Evolutionary conservation across 2,329 filamentous ascomycete species (phyloP), one percentile per base, ranked within the genome.

Genomic region (Colletotrichum sp.): DNA sequence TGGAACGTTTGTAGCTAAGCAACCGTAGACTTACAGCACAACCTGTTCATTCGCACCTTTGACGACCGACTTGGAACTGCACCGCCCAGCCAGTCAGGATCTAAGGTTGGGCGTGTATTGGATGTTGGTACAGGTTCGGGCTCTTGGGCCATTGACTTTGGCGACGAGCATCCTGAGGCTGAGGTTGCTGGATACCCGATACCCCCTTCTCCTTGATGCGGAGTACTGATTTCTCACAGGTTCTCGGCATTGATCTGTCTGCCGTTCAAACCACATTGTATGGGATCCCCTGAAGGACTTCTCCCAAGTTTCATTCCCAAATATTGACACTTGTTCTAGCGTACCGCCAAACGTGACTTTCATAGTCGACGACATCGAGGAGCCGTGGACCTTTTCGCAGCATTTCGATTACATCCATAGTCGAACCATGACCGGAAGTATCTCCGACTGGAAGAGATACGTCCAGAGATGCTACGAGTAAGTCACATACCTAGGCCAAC

Each of bases 61-160:
- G 57, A 60, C 57, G 57, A 60, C 16, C 57, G 57, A n/a, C 26
- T 60, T 13, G 28, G 57, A 18, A 60, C 28, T 60, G 57, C 57
- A 3, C 57, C 57, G 8, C 57, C 57, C 8, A 60, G 18, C 8
- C 26, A 30, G 8, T 8, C 26, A 32, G 57, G 57, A 4, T 28
- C 57, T 6, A 18, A 60, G 8, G 18, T 60, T n/a, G 18, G 15
- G 15, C 57, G 57, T n/a, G 57, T 32, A 18, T 16, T 60, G 18
- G 57, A 60, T n/a, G 28, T 60, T n/a, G 57, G 28, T 1, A 60
- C 57, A n/a, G 57, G 57, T 8, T 60, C 28, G 10, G 57, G 28
- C 24, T 30, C 30, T 5, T 34, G 28, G 18, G 57, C 57, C 8
- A 60, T 34, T 6, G 57, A 60, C 8, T 34, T 60, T 5, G 28